Percentiles rank a stretch among this genome's conserved stretches.
phyloP scores from a whole-genome alignment of 345 rosid genomes.

The Gossypium longicalyx region DNA sequence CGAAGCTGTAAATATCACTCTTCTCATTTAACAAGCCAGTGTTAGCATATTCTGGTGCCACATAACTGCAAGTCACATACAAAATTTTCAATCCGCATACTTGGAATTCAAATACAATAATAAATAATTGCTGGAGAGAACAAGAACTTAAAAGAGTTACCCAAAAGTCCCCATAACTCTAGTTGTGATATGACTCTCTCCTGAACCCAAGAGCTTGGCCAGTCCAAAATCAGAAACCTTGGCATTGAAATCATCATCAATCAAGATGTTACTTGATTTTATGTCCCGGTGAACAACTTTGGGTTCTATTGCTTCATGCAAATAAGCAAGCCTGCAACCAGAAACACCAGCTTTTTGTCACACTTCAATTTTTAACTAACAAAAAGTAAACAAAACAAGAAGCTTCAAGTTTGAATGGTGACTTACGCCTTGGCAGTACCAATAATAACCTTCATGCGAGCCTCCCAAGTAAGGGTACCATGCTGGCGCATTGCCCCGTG shows the following conservation, averaged over 20 bases:
- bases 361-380: background rate
- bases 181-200: conserved; percentile 91
- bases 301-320: conserved; percentile 98
- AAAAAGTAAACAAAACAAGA: background rate
- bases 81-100: conserved; percentile 5
- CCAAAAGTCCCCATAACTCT: conserved; percentile 99
- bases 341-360: background rate
- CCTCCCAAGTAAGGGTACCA: conserved; percentile 76
- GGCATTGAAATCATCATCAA: conserved; percentile 75
- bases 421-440: conserved; percentile 94
- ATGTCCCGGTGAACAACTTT: conserved; percentile 95
- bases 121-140: conserved; percentile 9
- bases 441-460: conserved; percentile 68
- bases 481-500: conserved; percentile 62
- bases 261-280: conserved; percentile 92
- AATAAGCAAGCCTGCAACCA: conserved; percentile 79
- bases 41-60: conserved; percentile 96
- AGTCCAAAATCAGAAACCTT: conserved; percentile 97
- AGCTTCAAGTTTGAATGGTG: conserved; percentile 13
- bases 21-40: conserved; percentile 86
- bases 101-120: background rate
- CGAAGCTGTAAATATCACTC: conserved; percentile 96
- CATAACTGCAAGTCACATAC: conserved; percentile 57
- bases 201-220: conserved; percentile 87
- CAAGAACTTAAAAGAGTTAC: conserved; percentile 35